Evolutionary conservation across 2,329 filamentous ascomycete species (phyloP).

Genomic region (Akanthomyces muscarius): DNA sequence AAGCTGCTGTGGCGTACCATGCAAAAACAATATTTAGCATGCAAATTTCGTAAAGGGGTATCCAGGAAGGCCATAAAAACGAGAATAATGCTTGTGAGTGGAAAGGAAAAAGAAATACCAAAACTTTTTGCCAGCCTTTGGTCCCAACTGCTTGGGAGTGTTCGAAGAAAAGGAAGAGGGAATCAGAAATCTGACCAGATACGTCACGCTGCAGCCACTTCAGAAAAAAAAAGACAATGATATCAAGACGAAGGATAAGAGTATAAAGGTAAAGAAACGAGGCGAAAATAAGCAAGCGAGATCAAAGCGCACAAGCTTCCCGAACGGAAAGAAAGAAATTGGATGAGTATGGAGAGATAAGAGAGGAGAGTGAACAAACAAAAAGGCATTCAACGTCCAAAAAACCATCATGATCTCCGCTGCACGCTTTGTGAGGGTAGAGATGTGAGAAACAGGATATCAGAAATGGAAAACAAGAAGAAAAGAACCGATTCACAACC

Average conservation of each 20-base stretch:
- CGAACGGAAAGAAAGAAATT: slow-evolving; percentile 12
- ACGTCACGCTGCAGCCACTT: slow-evolving; percentile 25
- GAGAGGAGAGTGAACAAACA: slow-evolving; percentile 16
- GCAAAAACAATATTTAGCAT: neutral
- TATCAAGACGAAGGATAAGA: slow-evolving; percentile 27
- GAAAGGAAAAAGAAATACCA: slow-evolving; percentile 7
- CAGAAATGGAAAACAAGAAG: slow-evolving; percentile 20
- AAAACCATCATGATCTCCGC: slow-evolving; percentile 16
- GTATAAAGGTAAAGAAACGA: slow-evolving; percentile 22
- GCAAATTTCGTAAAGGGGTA: slow-evolving; percentile 17
- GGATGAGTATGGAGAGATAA: slow-evolving; percentile 14
- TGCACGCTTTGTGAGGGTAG: slow-evolving; percentile 1
- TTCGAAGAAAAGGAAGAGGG: slow-evolving; percentile 18
- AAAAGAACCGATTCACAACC: slow-evolving; percentile 14
- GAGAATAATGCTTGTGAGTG: neutral
- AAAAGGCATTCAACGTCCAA: slow-evolving; percentile 15
- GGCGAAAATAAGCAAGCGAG: slow-evolving; percentile 19
- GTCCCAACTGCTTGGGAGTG: slow-evolving; percentile 1
- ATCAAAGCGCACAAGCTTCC: slow-evolving; percentile 13
- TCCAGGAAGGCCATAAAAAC: slow-evolving; percentile 12
- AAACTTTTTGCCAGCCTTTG: slow-evolving; percentile 18
- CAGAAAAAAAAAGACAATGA: slow-evolving; percentile 22
- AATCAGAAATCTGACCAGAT: slow-evolving; percentile 23
- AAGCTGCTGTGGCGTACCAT: neutral
- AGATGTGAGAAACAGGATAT: slow-evolving; percentile 15